Percentiles rank a stretch among this genome's conserved stretches.
Evolutionary conservation across 2,329 filamentous ascomycete genomes (phyloP).

Genomic region (Emergomyces pasteurianus): DNA sequence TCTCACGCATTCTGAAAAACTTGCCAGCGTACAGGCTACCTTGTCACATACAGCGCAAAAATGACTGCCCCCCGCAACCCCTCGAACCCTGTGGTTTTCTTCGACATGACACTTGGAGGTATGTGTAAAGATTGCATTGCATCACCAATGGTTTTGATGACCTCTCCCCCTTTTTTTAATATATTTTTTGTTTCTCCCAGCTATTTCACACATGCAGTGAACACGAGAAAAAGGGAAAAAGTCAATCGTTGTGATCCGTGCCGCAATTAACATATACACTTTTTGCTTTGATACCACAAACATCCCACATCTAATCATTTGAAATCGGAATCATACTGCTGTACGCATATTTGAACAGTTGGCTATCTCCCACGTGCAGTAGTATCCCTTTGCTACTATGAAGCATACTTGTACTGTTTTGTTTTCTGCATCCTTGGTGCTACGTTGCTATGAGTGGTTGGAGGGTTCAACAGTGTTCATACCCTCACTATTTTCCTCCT

Average conservation of each 20-base stretch:
- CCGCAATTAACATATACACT: not conserved
- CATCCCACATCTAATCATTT: no score
- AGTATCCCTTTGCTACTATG: no score
- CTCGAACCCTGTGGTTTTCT: conserved; percentile 37
- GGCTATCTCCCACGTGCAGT: no score
- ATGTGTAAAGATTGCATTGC: conserved; percentile 11
- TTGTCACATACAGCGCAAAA: not conserved
- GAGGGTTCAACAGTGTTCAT: not conserved
- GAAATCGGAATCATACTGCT: no score
- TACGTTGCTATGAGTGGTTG: not conserved
- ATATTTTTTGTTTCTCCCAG: not conserved
- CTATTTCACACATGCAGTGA: not conserved
- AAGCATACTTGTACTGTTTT: not conserved
- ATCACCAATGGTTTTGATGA: not conserved
- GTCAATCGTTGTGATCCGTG: not conserved
- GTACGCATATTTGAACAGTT: no score
- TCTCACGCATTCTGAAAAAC: no score
- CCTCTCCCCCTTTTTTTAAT: no score
- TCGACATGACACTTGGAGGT: conserved; percentile 38
- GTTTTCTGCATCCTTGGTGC: not conserved
- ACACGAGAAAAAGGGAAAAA: not conserved
- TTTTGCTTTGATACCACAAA: not conserved
- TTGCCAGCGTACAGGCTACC: no score
- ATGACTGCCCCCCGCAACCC: conserved; percentile 6
- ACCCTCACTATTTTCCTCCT: not conserved